Evolutionary conservation across 2,329 filamentous ascomycete species (phyloP).

Genomic region (Monosporascus ibericus): DNA sequence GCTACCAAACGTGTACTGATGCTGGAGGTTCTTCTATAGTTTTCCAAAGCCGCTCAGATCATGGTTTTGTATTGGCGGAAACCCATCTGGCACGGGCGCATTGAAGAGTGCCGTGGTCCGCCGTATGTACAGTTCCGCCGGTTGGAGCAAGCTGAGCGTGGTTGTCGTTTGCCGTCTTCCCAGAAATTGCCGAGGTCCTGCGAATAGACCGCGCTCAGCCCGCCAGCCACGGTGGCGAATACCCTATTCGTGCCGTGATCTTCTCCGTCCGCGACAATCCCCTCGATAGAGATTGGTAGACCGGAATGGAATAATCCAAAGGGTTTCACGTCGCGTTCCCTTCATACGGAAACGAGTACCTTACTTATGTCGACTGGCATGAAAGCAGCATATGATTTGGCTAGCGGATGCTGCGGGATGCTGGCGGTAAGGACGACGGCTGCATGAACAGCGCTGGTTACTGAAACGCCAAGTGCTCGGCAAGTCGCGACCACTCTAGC

Average conservation of each 20-base stretch:
- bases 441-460: conserved; percentile 15
- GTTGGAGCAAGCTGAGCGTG: conserved; percentile 7
- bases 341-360: conserved; percentile 1
- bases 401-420: conserved; percentile 12
- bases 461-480: conserved; percentile 4
- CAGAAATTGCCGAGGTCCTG: conserved; percentile 19
- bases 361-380: conserved; percentile 12
- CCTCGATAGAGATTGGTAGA: conserved; percentile 12
- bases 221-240: conserved; percentile 10
- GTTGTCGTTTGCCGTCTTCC: conserved; percentile 10
- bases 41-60: conserved; percentile 15
- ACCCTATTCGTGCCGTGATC: neutral
- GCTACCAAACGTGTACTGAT: conserved; percentile 1
- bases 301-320: conserved; percentile 13
- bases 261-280: neutral
- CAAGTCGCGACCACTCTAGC: conserved; percentile 6
- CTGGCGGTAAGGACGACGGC: conserved; percentile 14
- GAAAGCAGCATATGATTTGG: conserved; percentile 14
- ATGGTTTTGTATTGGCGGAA: conserved; percentile 11
- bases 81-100: conserved; percentile 1
- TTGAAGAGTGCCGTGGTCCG: conserved; percentile 7
- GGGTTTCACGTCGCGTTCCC: neutral
- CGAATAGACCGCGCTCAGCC: conserved; percentile 8
- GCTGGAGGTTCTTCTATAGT: conserved; percentile 9
- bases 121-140: conserved; percentile 6